Percentiles rank a stretch among this genome's conserved stretches.
Conservation (phyloP, 176 grass and related monocot genomes). For the Bonia amplexicaulis region DNA sequence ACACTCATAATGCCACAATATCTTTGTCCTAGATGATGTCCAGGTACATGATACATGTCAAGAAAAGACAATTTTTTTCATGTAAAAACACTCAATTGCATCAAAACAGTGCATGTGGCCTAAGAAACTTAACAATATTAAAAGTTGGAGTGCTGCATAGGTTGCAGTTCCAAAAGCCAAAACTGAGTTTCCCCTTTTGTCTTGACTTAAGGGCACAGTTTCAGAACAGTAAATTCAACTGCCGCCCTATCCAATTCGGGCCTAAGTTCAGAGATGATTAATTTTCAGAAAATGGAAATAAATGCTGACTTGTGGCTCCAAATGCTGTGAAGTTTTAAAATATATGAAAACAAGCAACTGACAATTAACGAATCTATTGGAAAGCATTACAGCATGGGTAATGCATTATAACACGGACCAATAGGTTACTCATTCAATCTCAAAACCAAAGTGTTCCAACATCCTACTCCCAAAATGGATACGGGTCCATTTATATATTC, state of each 20-base stretch:
- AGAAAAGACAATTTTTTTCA: not conserved
- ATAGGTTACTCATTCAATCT: not conserved
- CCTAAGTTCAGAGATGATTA: not conserved
- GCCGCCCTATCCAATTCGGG: not conserved
- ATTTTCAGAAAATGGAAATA: not conserved
- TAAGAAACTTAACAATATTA: not conserved
- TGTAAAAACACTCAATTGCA: not conserved
- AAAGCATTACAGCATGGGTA: not conserved
- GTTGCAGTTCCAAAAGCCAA: not conserved
- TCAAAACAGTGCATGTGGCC: not conserved
- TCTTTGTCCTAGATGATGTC: not conserved
- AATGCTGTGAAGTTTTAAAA: not conserved
- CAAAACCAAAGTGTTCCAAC: not conserved
- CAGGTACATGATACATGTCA: not conserved
- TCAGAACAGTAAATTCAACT: not conserved
- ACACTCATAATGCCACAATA: not conserved
- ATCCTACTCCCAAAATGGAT: not conserved
- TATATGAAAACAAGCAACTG: not conserved
- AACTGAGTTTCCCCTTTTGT: too few relatives aligned
- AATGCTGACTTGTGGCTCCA: not conserved
- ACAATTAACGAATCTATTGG: not conserved
- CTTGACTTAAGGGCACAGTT: not conserved
- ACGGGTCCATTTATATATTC: not conserved
- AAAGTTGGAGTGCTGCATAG: not conserved
- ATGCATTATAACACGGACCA: not conserved